Conservation (phyloP, 306 rosid species). For the Castanospermum australe region DNA sequence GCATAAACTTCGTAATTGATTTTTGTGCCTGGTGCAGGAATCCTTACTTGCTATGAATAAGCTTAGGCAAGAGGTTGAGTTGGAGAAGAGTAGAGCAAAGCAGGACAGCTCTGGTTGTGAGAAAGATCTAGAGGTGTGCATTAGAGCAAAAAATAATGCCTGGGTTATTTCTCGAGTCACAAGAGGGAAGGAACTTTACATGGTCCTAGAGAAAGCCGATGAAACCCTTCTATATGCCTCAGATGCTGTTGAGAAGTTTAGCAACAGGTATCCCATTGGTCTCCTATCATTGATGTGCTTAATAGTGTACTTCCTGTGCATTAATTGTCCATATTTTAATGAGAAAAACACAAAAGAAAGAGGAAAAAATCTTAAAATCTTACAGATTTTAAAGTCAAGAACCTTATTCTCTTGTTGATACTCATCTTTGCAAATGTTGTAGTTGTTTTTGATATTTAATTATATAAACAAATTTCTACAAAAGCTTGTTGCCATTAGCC, state of each 20-base stretch:
- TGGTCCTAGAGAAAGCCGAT: constrained; percentile 90
- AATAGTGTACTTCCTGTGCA: constrained; percentile 7
- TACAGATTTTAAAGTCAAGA: background rate
- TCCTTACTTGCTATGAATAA: constrained; percentile 86
- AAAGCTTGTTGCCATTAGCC: background rate
- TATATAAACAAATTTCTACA: background rate
- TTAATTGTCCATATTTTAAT: background rate
- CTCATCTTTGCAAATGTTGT: background rate
- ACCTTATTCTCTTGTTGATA: background rate
- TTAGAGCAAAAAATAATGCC: constrained; percentile 89
- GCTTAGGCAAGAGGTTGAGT: constrained; percentile 87
- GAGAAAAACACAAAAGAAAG: background rate
- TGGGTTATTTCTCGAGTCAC: constrained; percentile 86
- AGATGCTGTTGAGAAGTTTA: constrained; percentile 94
- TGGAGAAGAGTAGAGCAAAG: constrained; percentile 72
- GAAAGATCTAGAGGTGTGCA: constrained; percentile 80
- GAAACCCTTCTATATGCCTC: constrained; percentile 94
- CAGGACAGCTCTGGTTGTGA: constrained; percentile 49
- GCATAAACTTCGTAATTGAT: constrained; percentile 9
- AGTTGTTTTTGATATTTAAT: background rate
- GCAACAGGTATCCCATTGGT: constrained; percentile 61
- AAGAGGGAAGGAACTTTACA: constrained; percentile 93
- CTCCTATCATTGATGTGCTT: background rate
- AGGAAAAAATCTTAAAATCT: background rate
- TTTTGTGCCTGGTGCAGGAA: constrained; percentile 53